Evolutionary conservation across 1,139 yeast genomes (phyloP).

Genomic region (Scheffersomyces segobiensis): DNA sequence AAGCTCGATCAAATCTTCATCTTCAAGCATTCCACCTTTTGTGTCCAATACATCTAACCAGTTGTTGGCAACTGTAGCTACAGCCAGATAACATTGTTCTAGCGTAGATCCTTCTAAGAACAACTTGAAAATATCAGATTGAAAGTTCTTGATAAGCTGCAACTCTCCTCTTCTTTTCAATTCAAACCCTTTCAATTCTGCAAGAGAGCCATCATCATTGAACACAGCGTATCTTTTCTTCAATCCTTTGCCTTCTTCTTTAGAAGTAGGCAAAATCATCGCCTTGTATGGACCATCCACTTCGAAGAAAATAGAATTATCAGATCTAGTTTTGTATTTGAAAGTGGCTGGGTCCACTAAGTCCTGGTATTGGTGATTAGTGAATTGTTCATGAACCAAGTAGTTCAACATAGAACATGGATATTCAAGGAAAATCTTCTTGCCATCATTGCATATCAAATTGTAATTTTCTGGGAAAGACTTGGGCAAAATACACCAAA

Average conservation of each 20-base stretch:
- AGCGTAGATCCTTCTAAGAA: constrained; percentile 83
- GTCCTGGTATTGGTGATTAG: constrained; percentile 93
- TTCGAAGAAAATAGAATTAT: constrained; percentile 94
- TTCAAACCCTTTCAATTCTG: constrained; percentile 96
- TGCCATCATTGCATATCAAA: constrained; percentile 75
- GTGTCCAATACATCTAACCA: constrained; percentile 95
- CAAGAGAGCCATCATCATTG: constrained; percentile 89
- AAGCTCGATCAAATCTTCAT: constrained; percentile 89
- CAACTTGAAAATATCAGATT: constrained; percentile 88
- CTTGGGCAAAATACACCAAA: constrained; percentile 96
- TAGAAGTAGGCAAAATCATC: constrained; percentile 95
- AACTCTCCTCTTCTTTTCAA: constrained; percentile 96
- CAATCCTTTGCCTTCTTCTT: constrained; percentile 95
- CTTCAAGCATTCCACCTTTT: constrained; percentile 84
- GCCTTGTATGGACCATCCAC: constrained; percentile 99
- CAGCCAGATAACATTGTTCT: constrained; percentile 82
- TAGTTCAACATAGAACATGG: constrained; percentile 97
- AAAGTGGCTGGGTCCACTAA: constrained; percentile 67
- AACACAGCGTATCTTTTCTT: constrained; percentile 97
- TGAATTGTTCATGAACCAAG: constrained; percentile 84
- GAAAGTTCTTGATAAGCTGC: constrained; percentile 90
- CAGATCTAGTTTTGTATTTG: constrained; percentile 76
- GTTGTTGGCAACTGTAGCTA: constrained; percentile 88
- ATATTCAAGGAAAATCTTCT: constrained; percentile 74
- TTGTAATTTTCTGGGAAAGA: constrained; percentile 89